These are phyloP conservation scores for Acacia concinna DNA, from an alignment of 331 rosid genomes.

Conservation along the genomic window DNA sequence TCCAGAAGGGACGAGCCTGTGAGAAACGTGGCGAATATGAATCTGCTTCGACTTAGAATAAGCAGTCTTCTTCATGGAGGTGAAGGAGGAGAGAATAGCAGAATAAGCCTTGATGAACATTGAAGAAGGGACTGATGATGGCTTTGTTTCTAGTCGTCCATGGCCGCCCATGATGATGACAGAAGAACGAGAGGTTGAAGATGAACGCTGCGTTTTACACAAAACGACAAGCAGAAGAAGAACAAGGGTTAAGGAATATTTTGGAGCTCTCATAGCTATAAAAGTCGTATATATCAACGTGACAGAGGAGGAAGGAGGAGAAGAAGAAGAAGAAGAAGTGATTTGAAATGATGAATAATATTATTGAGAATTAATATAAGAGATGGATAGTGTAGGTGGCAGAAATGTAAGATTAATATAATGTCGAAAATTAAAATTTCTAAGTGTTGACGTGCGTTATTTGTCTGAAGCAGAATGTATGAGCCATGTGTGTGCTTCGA, in stretches of 20 bases:
- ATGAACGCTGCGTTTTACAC: conserved; percentile 24
- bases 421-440: background rate
- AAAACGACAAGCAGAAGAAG: conserved; percentile 32
- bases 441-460: background rate
- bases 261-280: conserved; percentile 39
- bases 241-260: conserved; percentile 6
- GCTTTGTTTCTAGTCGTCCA: conserved; percentile 17
- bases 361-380: background rate
- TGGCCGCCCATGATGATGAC: background rate
- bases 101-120: conserved; percentile 27
- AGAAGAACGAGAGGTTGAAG: conserved; percentile 24
- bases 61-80: conserved; percentile 16
- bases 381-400: background rate
- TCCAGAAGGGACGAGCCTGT: conserved; percentile 44
- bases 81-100: conserved; percentile 28
- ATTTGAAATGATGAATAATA: background rate
- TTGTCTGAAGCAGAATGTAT: conserved; percentile 23
- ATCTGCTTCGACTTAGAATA: conserved; percentile 9
- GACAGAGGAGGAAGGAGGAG: background rate
- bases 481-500: conserved; percentile 18
- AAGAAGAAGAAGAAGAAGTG: background rate
- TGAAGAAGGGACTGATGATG: conserved; percentile 17
- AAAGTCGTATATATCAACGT: background rate
- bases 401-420: conserved; percentile 15
- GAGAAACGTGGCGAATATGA: conserved; percentile 42